These are phyloP conservation scores for Aspergillus ibericus DNA, from an alignment of 2,329 filamentous ascomycete genomes.

Conservation along the genomic window DNA sequence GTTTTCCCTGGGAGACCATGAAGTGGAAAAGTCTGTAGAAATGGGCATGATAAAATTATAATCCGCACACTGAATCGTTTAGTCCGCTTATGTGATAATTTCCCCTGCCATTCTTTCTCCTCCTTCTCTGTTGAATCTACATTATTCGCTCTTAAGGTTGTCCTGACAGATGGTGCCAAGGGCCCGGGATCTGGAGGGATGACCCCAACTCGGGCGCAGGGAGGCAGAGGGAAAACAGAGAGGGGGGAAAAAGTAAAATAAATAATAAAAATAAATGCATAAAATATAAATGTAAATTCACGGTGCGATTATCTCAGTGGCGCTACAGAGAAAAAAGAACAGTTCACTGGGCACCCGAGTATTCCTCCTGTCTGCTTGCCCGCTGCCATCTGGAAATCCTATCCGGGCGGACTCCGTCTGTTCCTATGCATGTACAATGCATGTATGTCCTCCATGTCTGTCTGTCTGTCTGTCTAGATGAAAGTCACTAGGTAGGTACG, in stretches of 20 bases:
- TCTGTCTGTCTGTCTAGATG: conserved; percentile 4
- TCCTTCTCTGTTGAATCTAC: conserved; percentile 2
- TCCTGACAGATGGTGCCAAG: conserved; percentile 30
- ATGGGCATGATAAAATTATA: neutral
- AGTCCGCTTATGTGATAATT: neutral
- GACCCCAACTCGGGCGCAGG: conserved; percentile 12
- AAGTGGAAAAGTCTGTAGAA: neutral
- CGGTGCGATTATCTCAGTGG: conserved; percentile 8
- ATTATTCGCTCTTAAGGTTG: conserved; percentile 22
- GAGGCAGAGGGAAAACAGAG: neutral
- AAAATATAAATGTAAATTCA: neutral
- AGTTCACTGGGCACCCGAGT: conserved; percentile 1
- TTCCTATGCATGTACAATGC: neutral
- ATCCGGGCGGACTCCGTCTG: conserved; percentile 8
- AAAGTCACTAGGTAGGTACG: conserved; percentile 2
- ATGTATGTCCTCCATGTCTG: conserved; percentile 1
- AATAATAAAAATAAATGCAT: neutral
- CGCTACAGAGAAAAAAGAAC: conserved; percentile 9
- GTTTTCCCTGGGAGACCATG: neutral
- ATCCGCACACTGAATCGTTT: neutral
- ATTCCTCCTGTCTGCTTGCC: neutral
- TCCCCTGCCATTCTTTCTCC: neutral
- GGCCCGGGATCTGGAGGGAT: conserved; percentile 17
- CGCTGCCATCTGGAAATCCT: conserved; percentile 2
- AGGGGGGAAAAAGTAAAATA: neutral